These are phyloP conservation scores for Heterobasidion irregulare DNA, from an alignment of 1,284 basidiomycete species.

Conservation along the genomic window DNA sequence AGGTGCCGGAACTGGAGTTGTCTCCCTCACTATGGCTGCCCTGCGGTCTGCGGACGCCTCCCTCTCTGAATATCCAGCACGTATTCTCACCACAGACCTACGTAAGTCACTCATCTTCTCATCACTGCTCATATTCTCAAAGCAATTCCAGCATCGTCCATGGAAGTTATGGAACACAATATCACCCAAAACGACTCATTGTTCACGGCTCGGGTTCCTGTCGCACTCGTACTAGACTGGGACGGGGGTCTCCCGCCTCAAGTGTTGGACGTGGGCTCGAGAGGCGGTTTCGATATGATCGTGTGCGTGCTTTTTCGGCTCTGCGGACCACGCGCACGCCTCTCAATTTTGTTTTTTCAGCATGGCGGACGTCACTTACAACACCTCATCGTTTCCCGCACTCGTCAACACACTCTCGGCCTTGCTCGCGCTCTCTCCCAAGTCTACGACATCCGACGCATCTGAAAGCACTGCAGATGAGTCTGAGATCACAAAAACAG, in stretches of 20 bases:
- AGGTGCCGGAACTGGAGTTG: slow-evolving; percentile 81
- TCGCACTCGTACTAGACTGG: slow-evolving; percentile 66
- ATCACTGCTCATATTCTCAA: not conserved
- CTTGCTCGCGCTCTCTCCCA: slow-evolving; percentile 27
- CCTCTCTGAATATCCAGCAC: slow-evolving; percentile 20
- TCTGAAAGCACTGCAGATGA: not conserved
- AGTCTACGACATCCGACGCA: slow-evolving; percentile 6
- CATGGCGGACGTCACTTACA: slow-evolving; percentile 88
- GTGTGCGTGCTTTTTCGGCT: slow-evolving; percentile 29
- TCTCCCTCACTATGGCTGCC: slow-evolving; percentile 58
- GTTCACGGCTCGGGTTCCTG: slow-evolving; percentile 22
- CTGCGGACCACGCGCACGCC: too few relatives aligned
- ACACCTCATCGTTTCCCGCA: slow-evolving; percentile 73
- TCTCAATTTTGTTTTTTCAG: slow-evolving; percentile 25
- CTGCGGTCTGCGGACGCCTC: slow-evolving; percentile 27
- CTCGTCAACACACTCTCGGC: slow-evolving; percentile 47
- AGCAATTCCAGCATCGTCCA: slow-evolving; percentile 54
- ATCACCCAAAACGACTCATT: slow-evolving; percentile 40
- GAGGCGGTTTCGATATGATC: slow-evolving; percentile 43
- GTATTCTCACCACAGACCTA: slow-evolving; percentile 66
- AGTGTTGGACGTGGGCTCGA: slow-evolving; percentile 17
- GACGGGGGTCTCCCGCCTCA: slow-evolving; percentile 42
- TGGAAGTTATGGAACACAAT: slow-evolving; percentile 71
- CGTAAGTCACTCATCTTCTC: slow-evolving; percentile 33
- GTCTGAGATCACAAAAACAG: not conserved